Base-by-base conservation (phyloP, 2,329 filamentous ascomycete species). In the Chaetoscypha palmicola region DNA sequence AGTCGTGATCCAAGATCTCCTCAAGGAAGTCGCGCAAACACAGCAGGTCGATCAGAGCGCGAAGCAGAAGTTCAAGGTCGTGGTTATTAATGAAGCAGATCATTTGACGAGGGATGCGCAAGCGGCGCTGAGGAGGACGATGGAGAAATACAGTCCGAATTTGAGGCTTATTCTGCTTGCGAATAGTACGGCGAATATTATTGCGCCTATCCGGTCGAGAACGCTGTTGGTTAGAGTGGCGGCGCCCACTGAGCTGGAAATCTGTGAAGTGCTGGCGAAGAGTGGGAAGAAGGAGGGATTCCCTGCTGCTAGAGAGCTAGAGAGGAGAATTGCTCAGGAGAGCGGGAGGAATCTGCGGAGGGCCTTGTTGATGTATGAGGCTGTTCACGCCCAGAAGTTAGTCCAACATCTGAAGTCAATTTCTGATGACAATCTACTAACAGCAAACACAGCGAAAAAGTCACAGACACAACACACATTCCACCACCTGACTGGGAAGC, bases 131-230 rank as follows among this genome's bases (percentile, higher is more conserved):
- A 79, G 92, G 64, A 75, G 92, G 51, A 98, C 92, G 0, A 98
- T 98, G 92, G 92, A 98, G 69, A 98, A 98, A 67, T 98, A 98
- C 72, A 94, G 86, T 59, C 90, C 91, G 11, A 98, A 98, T 64
- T 61, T 98, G 61, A 77, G 92, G 17, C 67, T 98, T 56, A 97
- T 98, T 38, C 70, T 98, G 48, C 70, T 98, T 48, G 92, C 92
- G 38, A 97, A 97, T 64, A 94, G 86, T 54, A 98, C 92, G 17
- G 90, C 90, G 52, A 97, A 97, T 61, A 98, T 98, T 58, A 98
- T 98, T 64, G 91, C 92, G n/a, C 92, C 92, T 1, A 98, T 98
- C 62, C 79, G 91, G 53, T 94, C 86, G 58, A 76, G 92, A 65
- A 96, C 90, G 41, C 71, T 98, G 63, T 74, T 98, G 38, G 88